Conservation (phyloP, 306 rosid genomes). For the Dalbergia cochinchinensis region DNA sequence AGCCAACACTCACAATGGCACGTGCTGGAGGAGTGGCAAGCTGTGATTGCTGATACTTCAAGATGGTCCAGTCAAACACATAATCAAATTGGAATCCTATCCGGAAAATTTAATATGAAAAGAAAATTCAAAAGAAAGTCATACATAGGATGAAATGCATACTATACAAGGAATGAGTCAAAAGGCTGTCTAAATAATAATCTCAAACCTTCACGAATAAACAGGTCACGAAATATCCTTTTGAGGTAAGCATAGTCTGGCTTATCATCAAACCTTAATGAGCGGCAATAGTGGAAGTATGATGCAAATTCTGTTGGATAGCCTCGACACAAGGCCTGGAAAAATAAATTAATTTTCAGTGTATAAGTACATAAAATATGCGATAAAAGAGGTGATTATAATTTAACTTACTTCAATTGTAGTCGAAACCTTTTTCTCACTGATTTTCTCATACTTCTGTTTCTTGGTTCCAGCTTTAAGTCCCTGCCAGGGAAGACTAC, state of each 20-base stretch:
- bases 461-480: conserved; percentile 97
- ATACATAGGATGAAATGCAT: conserved; percentile 10
- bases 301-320: conserved; percentile 98
- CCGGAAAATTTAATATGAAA: conserved; percentile 36
- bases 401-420: conserved; percentile 77
- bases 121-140: conserved; percentile 5
- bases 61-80: conserved; percentile 92
- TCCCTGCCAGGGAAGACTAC: conserved; percentile 99
- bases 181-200: not conserved
- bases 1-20: conserved; percentile 69
- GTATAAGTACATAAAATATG: conserved; percentile 18
- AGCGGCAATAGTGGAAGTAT: conserved; percentile 96
- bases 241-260: conserved; percentile 97
- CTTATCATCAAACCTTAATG: conserved; percentile 91
- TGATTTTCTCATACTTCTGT: conserved; percentile 90
- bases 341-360: conserved; percentile 48
- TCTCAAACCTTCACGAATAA: conserved; percentile 89
- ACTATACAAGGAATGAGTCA: conserved; percentile 15
- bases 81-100: conserved; percentile 97
- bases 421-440: conserved; percentile 94
- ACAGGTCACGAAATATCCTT: conserved; percentile 95
- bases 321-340: conserved; percentile 93
- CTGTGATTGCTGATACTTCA: conserved; percentile 96
- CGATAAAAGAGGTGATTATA: conserved; percentile 7
- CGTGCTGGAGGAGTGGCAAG: conserved; percentile 86